Conservation (phyloP, 2,329 filamentous ascomycete species). For the Colletotrichum lindemuthianum region DNA sequence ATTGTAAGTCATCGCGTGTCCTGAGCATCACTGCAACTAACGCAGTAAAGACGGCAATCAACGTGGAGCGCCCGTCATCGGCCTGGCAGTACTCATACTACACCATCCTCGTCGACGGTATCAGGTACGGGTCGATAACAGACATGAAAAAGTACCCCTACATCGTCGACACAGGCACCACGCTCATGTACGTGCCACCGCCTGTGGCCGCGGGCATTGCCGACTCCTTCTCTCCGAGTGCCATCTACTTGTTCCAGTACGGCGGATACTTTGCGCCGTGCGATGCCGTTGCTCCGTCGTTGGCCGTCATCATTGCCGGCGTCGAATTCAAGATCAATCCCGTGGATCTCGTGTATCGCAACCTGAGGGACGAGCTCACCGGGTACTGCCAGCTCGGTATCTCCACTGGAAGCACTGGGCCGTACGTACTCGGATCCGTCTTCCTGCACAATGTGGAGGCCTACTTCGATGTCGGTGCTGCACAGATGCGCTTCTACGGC, state of each 20-base stretch:
- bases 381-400: constrained; percentile 60
- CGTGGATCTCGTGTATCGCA: constrained; percentile 57
- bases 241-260: constrained; percentile 57
- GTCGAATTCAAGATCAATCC: constrained; percentile 59
- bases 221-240: constrained; percentile 56
- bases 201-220: constrained; percentile 61
- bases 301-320: constrained; percentile 57
- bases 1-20: constrained; percentile 50
- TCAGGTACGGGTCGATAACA: constrained; percentile 54
- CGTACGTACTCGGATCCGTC: constrained; percentile 60
- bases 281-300: constrained; percentile 55
- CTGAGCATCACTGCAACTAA: not conserved
- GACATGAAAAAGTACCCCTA: constrained; percentile 57
- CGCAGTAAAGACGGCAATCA: constrained; percentile 54
- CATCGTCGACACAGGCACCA: constrained; percentile 64
- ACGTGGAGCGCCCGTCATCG: constrained; percentile 47
- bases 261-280: constrained; percentile 60
- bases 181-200: constrained; percentile 60
- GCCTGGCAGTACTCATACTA: constrained; percentile 62
- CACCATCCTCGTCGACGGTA: constrained; percentile 61
- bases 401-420: constrained; percentile 54
- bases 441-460: constrained; percentile 63
- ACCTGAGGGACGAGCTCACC: constrained; percentile 54
- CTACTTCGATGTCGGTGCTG: constrained; percentile 58
- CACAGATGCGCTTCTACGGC: constrained; percentile 56